Conservation (phyloP, 768 basidiomycete species). For the Termitomyces eurrhizus region DNA sequence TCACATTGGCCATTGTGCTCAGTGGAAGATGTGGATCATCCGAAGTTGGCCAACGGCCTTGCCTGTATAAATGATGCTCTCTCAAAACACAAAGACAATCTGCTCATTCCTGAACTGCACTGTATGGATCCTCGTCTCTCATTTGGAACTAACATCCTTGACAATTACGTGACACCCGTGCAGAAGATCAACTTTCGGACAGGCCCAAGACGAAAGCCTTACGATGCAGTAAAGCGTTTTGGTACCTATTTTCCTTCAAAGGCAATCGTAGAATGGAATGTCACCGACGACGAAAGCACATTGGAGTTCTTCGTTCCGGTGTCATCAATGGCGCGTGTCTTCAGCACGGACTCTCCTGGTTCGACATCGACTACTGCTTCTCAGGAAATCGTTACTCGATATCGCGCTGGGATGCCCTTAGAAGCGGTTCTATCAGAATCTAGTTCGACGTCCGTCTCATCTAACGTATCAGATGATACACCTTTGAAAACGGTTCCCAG, state of each 20-base stretch:
- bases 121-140: constrained; percentile 15
- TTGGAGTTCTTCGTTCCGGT: constrained; percentile 33
- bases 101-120: background rate
- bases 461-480: background rate
- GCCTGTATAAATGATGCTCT: background rate
- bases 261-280: constrained; percentile 18
- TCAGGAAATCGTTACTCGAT: constrained; percentile 33
- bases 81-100: background rate
- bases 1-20: constrained; percentile 1
- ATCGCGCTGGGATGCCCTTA: constrained; percentile 31
- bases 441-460: background rate
- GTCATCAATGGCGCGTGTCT: constrained; percentile 19
- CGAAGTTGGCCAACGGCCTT: constrained; percentile 5
- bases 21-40: constrained; percentile 1
- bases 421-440: constrained; percentile 8
- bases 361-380: constrained; percentile 31
- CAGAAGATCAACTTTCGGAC: background rate
- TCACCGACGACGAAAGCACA: constrained; percentile 27
- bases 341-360: constrained; percentile 22
- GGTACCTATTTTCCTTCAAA: constrained; percentile 30
- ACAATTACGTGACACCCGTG: constrained; percentile 1
- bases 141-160: constrained; percentile 10
- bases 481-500: background rate
- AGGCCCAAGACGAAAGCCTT: constrained; percentile 4
- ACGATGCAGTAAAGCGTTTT: constrained; percentile 27